Evolutionary conservation across 108 stramenopile genomes (phyloP).

Genomic region (Cyclotella cryptica): DNA sequence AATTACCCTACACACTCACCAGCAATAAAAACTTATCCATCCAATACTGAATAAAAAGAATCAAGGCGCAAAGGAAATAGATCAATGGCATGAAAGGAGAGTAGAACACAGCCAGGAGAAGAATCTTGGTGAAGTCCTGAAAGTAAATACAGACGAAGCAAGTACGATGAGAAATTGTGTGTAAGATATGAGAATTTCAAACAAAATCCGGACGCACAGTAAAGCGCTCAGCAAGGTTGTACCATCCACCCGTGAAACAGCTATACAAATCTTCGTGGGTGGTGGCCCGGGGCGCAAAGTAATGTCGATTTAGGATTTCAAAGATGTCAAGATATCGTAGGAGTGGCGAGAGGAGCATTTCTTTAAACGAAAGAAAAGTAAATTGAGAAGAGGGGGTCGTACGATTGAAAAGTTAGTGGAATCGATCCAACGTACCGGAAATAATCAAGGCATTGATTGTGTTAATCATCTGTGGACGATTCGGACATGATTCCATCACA

Average conservation of each 20-base stretch:
- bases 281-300: conserved; percentile 67
- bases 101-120: conserved; percentile 82
- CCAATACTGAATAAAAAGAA: conserved; percentile 65
- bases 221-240: conserved; percentile 75
- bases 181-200: neutral
- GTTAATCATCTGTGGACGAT: conserved; percentile 54
- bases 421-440: neutral
- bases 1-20: conserved; percentile 42
- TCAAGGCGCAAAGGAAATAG: conserved; percentile 71
- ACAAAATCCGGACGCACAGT: conserved; percentile 44
- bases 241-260: conserved; percentile 73
- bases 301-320: conserved; percentile 66
- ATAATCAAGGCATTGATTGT: conserved; percentile 63
- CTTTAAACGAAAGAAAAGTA: conserved; percentile 9
- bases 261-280: conserved; percentile 74
- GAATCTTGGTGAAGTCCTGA: conserved; percentile 75
- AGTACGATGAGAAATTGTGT: neutral
- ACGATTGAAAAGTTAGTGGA: neutral
- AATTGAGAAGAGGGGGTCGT: neutral
- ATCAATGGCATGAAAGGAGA: conserved; percentile 69
- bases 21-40: conserved; percentile 71
- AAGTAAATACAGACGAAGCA: neutral
- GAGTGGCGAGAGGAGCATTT: conserved; percentile 64
- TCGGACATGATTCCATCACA: neutral
- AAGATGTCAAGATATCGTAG: conserved; percentile 64